phyloP scores from a whole-genome alignment of 2,329 filamentous ascomycete genomes.

The Verticillium longisporum region DNA sequence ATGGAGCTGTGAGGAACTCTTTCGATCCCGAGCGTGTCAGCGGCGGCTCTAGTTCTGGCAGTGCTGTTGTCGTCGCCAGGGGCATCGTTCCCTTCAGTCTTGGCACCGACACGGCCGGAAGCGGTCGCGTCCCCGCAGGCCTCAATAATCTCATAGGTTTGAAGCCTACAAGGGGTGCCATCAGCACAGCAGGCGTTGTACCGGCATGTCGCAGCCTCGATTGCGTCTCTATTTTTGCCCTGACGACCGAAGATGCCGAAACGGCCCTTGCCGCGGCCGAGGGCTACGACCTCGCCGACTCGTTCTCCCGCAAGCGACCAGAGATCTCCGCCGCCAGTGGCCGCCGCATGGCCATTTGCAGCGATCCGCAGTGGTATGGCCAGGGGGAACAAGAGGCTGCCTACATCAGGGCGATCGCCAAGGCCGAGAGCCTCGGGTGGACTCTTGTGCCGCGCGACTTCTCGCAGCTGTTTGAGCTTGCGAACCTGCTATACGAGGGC shows the following conservation, averaged over 20 bases:
- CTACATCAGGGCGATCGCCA: constrained; percentile 32
- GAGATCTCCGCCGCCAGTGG: constrained; percentile 4
- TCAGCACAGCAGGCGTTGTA: constrained; percentile 40
- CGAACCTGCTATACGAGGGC: constrained; percentile 48
- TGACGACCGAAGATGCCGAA: constrained; percentile 41
- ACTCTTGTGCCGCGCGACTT: constrained; percentile 37
- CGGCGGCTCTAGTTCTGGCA: constrained; percentile 54
- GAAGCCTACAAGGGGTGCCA: constrained; percentile 45
- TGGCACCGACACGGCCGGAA: constrained; percentile 50
- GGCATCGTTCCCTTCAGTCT: constrained; percentile 48
- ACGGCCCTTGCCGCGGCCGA: constrained; percentile 40
- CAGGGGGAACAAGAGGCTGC: constrained; percentile 28
- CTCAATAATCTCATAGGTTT: constrained; percentile 47
- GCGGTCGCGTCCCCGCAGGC: constrained; percentile 44
- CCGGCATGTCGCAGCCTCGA: constrained; percentile 52
- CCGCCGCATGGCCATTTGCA: constrained; percentile 28
- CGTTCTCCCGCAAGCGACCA: constrained; percentile 39
- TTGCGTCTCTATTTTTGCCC: constrained; percentile 47
- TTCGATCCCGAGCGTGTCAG: constrained; percentile 30
- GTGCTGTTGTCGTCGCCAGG: constrained; percentile 45
- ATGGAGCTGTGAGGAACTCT: constrained; percentile 47
- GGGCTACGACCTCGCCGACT: constrained; percentile 39
- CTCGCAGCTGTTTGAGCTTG: constrained; percentile 41
- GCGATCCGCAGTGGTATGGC: constrained; percentile 28
- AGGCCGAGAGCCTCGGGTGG: constrained; percentile 31